phyloP scores from a whole-genome alignment of 495 filamentous ascomycete genomes.

The Aspergillus hancockii region DNA sequence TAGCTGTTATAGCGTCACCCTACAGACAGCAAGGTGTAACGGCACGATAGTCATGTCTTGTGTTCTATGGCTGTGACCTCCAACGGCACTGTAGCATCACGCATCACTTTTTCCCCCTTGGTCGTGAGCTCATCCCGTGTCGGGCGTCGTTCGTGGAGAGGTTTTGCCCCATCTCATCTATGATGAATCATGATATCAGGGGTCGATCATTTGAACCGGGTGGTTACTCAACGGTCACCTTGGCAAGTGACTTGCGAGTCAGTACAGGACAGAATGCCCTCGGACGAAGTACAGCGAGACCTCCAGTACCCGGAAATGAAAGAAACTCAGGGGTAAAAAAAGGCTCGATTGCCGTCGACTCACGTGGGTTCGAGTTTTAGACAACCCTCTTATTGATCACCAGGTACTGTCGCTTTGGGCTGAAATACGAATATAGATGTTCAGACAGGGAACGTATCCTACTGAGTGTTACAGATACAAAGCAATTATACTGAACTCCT shows the following conservation, averaged over 20 bases:
- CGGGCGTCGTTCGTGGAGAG: not conserved
- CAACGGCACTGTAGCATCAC: not conserved
- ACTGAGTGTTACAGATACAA: not conserved
- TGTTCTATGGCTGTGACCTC: not conserved
- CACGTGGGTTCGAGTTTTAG: too few relatives aligned
- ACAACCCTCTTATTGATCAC: too few relatives aligned
- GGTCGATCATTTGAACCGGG: not conserved
- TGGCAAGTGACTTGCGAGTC: not conserved
- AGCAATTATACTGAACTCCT: not conserved
- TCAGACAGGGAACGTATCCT: too few relatives aligned
- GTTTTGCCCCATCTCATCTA: not conserved
- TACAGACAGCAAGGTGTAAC: not conserved
- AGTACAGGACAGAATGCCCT: not conserved
- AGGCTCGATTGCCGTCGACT: too few relatives aligned
- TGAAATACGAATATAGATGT: too few relatives aligned
- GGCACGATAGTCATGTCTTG: not conserved
- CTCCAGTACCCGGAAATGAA: not conserved
- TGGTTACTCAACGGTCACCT: not conserved
- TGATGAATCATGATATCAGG: not conserved
- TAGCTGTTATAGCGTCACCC: not conserved
- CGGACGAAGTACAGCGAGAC: not conserved
- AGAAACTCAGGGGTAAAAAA: not conserved
- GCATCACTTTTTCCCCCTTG: not conserved
- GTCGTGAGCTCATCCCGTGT: not conserved
- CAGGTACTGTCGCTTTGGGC: too few relatives aligned